Evolutionary conservation across 805 yeast genomes (phyloP), one percentile per base, ranked within the genome.

Genomic region (Wickerhamiella azymoides): DNA sequence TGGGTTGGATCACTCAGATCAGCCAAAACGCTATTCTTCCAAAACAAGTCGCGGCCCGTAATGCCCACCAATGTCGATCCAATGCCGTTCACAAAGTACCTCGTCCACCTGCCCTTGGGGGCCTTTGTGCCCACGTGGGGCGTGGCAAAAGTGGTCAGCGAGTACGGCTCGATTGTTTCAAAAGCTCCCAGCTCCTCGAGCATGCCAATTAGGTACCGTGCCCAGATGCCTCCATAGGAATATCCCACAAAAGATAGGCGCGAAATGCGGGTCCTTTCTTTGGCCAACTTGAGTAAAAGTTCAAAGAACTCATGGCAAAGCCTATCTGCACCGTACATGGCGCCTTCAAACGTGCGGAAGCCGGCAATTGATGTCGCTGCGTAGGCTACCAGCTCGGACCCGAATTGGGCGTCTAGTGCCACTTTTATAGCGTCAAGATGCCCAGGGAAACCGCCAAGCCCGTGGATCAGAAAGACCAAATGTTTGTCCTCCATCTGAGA

Each of bases 201-300:
- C 40, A 79, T 68, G 0, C 96, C 96, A 45, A 84, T 67, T 24
- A 83, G 73, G 58, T 83, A 84, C 36, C 96, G 69, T 0, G 85
- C 70, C 13, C 84, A 72, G 27, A 89, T 62, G 0, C 97, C 97
- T n/a, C 96, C 97, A 45, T 88, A 61, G 0, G 94, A 84, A 59
- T 88, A 88, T 0, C 96, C 96, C 2, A 86, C 71, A 35, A 88
- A 65, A 51, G 89, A 80, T 40, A 88, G 70, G 48, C 77, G 72
- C 10, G 68, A 67, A 10, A 82, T 80, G 13, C 49, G 53, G n/a
- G 58, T 61, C 6, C 58, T 58, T 1, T 53, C 56, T 67, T 49
- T 64, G 25, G 52, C 58, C n/a, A 66, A 57, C 27, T 54, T 63
- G 13, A 49, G 50, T 21, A 69, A 54, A 49, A 64, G 59, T 10